Conservation (phyloP, 768 basidiomycete genomes). For the Russula emetica region DNA sequence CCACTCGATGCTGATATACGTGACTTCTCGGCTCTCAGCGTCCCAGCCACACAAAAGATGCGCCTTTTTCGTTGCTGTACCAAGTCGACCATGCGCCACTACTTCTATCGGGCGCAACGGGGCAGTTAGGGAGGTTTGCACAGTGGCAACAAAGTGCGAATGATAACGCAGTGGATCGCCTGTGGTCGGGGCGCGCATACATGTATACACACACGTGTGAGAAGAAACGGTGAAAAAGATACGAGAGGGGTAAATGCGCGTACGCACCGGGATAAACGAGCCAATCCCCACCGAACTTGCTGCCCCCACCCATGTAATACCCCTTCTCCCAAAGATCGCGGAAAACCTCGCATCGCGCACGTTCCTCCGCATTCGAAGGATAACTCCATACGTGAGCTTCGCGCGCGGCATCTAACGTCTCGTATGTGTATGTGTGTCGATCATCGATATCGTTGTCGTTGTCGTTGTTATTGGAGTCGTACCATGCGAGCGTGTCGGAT, state of each 20-base stretch:
- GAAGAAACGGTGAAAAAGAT: not conserved
- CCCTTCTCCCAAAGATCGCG: constrained; percentile 77
- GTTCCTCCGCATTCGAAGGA: constrained; percentile 58
- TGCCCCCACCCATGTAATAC: constrained; percentile 82
- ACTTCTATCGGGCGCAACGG: constrained; percentile 84
- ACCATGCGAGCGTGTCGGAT: constrained; percentile 68
- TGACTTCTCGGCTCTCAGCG: constrained; percentile 57
- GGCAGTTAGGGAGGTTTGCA: constrained; percentile 58
- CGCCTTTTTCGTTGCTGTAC: constrained; percentile 96
- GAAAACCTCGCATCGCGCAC: constrained; percentile 77
- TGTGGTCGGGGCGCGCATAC: constrained; percentile 34
- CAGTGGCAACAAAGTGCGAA: constrained; percentile 89
- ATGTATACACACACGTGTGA: too few species aligned
- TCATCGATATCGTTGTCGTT: too few species aligned
- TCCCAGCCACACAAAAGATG: constrained; percentile 91
- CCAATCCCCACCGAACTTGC: constrained; percentile 95
- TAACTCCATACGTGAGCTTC: constrained; percentile 74
- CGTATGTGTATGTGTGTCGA: constrained; percentile 40
- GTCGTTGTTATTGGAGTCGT: too few species aligned
- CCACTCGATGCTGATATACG: constrained; percentile 85
- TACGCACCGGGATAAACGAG: constrained; percentile 88
- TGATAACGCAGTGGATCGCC: constrained; percentile 95
- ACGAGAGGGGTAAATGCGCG: not conserved
- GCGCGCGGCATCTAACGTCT: constrained; percentile 56
- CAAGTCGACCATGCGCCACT: constrained; percentile 90